Conservation (phyloP, 345 rosid genomes). For the Ailanthus altissimus region DNA sequence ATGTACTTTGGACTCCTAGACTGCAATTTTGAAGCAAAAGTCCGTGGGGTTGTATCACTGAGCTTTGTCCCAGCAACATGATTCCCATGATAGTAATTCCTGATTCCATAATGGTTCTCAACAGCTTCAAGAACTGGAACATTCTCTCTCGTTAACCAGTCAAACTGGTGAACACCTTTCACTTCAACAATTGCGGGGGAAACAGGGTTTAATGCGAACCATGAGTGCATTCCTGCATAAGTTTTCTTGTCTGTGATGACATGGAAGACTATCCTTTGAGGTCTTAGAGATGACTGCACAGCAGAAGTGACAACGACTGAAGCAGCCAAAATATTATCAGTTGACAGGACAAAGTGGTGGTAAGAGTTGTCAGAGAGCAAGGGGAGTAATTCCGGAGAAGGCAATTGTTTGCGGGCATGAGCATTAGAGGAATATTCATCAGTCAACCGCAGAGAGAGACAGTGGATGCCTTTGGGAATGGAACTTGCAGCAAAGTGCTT, state of each 20-base stretch:
- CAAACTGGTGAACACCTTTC: slow-evolving; percentile 97
- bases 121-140: slow-evolving; percentile 99
- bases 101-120: slow-evolving; percentile 78
- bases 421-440: slow-evolving; percentile 99
- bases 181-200: slow-evolving; percentile 93
- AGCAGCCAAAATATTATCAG: slow-evolving; percentile 98
- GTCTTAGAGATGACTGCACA: slow-evolving; percentile 76
- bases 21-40: slow-evolving; percentile 94
- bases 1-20: slow-evolving; percentile 99
- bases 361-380: slow-evolving; percentile 84
- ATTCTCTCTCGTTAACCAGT: slow-evolving; percentile 97
- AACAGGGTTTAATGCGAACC: slow-evolving; percentile 92
- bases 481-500: slow-evolving; percentile 99
- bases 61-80: slow-evolving; percentile 89
- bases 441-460: slow-evolving; percentile 92
- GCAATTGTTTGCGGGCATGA: slow-evolving; percentile 94
- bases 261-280: slow-evolving; percentile 94
- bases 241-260: slow-evolving; percentile 99
- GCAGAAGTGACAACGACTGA: slow-evolving; percentile 96
- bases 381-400: slow-evolving; percentile 98
- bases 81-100: slow-evolving; percentile 96
- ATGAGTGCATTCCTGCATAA: slow-evolving; percentile 97
- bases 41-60: slow-evolving; percentile 74
- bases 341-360: slow-evolving; percentile 84
- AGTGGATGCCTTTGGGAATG: slow-evolving; percentile 94